Conservation (phyloP, 129 eudicot genomes). For the Artemisia annua region DNA sequence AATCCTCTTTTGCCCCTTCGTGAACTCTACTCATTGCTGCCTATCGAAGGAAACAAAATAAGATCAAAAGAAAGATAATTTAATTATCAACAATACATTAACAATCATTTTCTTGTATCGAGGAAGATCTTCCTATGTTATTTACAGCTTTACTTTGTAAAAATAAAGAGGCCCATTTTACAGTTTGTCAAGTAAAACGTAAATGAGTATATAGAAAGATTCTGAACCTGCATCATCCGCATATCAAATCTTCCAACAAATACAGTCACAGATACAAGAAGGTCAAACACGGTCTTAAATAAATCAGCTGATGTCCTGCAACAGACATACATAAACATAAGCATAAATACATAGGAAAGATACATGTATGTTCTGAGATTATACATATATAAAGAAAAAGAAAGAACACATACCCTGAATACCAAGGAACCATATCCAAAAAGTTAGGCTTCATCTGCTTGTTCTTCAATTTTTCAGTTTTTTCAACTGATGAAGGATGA, state of each 20-base stretch:
- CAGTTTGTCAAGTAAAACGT: background rate
- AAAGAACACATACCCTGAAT: constrained; percentile 72
- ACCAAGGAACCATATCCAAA: constrained; percentile 99
- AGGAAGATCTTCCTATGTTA: background rate
- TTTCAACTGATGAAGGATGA: constrained; percentile 84
- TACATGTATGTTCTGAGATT: constrained; percentile 4
- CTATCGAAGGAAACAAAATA: constrained; percentile 32
- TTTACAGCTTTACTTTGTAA: background rate
- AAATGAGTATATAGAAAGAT: background rate
- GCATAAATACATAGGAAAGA: background rate
- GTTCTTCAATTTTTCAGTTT: constrained; percentile 79
- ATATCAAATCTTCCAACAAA: constrained; percentile 99
- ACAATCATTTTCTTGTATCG: no score
- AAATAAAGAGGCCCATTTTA: no score
- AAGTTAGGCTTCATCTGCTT: constrained; percentile 91
- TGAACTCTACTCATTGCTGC: constrained; percentile 87
- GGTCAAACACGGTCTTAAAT: constrained; percentile 93
- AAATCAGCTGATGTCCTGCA: constrained; percentile 98
- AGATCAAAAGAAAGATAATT: background rate
- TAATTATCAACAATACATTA: background rate
- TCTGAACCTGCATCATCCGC: constrained; percentile 98
- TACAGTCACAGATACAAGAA: constrained; percentile 93
- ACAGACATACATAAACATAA: constrained; percentile 14
- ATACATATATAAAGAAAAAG: constrained; percentile 11
- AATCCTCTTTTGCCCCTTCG: constrained; percentile 69